Conservation (phyloP, 2,329 filamentous ascomycete genomes). For the Trichoderma polysporum region DNA sequence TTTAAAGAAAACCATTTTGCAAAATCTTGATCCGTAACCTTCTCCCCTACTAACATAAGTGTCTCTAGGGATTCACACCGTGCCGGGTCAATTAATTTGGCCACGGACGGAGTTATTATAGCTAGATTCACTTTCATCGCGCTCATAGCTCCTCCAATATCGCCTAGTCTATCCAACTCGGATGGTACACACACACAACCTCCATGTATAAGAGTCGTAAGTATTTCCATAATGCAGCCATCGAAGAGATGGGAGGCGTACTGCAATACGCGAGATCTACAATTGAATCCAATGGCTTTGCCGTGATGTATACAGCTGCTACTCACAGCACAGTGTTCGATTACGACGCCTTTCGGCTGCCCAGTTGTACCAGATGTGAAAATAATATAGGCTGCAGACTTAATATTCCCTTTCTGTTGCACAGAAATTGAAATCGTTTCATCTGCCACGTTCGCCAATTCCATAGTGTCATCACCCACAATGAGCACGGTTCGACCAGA, state of each 20-base stretch:
- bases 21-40: no score
- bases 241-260: constrained; percentile 40
- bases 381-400: not conserved
- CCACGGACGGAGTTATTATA: not conserved
- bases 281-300: not conserved
- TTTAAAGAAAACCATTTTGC: no score
- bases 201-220: constrained; percentile 39
- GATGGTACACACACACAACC: constrained; percentile 39
- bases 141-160: not conserved
- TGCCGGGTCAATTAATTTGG: no score
- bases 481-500: no score
- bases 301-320: not conserved
- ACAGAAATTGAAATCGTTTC: no score
- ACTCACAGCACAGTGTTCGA: constrained; percentile 2
- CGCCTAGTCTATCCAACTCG: not conserved
- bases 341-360: not conserved
- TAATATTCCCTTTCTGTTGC: not conserved
- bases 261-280: constrained; percentile 25
- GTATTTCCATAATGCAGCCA: constrained; percentile 38
- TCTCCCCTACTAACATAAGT: not conserved
- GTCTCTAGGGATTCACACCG: not conserved
- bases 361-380: not conserved
- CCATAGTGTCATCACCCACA: no score
- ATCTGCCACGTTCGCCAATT: no score
- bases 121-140: not conserved